These are phyloP conservation scores for Gyrodon lividus DNA, from an alignment of 768 basidiomycete genomes.

Conservation along the genomic window DNA sequence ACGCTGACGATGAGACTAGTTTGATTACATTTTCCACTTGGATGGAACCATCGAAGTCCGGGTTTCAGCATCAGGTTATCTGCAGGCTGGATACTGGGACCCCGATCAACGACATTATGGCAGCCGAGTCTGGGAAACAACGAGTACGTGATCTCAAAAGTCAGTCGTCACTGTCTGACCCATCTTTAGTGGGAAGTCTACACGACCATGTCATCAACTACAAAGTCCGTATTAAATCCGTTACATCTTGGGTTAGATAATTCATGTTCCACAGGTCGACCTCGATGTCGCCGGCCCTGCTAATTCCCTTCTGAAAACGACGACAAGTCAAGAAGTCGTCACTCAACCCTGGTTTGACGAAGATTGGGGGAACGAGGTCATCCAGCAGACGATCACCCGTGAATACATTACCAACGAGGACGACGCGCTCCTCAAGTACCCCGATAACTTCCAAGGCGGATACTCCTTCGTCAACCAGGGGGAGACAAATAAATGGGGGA, in stretches of 20 bases:
- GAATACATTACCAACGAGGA: conserved; percentile 51
- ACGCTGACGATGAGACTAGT: conserved; percentile 33
- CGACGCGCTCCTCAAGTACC: conserved; percentile 50
- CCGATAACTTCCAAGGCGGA: conserved; percentile 54
- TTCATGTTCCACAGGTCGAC: conserved; percentile 45
- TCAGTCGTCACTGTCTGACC: not conserved
- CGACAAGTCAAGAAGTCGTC: conserved; percentile 48
- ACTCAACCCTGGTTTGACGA: conserved; percentile 55
- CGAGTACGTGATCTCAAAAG: conserved; percentile 39
- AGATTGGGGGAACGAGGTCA: conserved; percentile 54
- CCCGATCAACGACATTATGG: conserved; percentile 50
- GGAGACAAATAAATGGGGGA: conserved; percentile 54
- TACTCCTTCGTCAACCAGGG: conserved; percentile 58
- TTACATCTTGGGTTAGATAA: not conserved
- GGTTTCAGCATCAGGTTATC: conserved; percentile 64
- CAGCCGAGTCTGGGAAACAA: conserved; percentile 50
- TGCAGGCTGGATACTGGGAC: conserved; percentile 64
- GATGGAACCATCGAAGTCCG: conserved; percentile 72
- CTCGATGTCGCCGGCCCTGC: conserved; percentile 59
- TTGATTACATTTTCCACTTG: conserved; percentile 65
- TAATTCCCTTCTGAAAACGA: conserved; percentile 56
- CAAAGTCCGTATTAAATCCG: conserved; percentile 35
- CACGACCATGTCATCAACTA: conserved; percentile 71
- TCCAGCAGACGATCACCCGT: conserved; percentile 52
- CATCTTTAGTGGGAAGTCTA: conserved; percentile 52